These are phyloP conservation scores for Crassisporium funariophilum DNA, from an alignment of 768 basidiomycete genomes.

Conservation along the genomic window DNA sequence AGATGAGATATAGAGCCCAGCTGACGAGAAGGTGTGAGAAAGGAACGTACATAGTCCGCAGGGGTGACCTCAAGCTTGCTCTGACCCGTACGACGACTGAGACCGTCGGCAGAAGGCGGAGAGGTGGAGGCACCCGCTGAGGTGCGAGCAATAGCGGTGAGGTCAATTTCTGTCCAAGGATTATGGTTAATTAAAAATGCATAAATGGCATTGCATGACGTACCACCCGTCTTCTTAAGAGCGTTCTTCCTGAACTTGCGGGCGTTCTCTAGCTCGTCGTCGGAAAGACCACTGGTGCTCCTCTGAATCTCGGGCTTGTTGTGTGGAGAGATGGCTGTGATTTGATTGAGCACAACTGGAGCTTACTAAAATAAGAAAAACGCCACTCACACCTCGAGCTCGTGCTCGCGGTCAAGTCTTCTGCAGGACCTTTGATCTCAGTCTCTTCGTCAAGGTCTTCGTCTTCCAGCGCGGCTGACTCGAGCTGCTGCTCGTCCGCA, in stretches of 20 bases:
- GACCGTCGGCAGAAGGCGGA: too few relatives aligned
- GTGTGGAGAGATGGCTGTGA: slow-evolving; percentile 25
- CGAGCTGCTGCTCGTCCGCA: slow-evolving; percentile 61
- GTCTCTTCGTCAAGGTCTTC: slow-evolving; percentile 49
- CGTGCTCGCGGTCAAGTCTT: slow-evolving; percentile 7
- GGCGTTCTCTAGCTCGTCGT: slow-evolving; percentile 69
- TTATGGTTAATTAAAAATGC: neutral
- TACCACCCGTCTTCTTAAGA: slow-evolving; percentile 68
- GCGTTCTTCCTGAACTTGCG: slow-evolving; percentile 72
- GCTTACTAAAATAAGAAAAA: neutral
- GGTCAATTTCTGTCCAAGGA: slow-evolving; percentile 46
- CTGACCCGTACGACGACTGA: too few relatives aligned
- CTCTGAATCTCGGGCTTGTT: slow-evolving; percentile 33
- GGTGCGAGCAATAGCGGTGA: slow-evolving; percentile 81
- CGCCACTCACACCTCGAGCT: slow-evolving; percentile 9
- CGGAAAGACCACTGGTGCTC: slow-evolving; percentile 47
- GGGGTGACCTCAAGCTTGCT: too few relatives aligned
- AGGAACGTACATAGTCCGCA: too few relatives aligned
- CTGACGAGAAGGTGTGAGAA: too few relatives aligned
- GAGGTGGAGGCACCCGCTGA: slow-evolving; percentile 70
- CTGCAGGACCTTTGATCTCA: slow-evolving; percentile 24
- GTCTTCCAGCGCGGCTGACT: slow-evolving; percentile 60
- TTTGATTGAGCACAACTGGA: neutral
- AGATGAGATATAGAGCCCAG: too few relatives aligned
- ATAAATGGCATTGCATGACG: slow-evolving; percentile 18